Base-by-base conservation (phyloP, 805 yeast genomes). In the Crinitomyces ghanaensis region DNA sequence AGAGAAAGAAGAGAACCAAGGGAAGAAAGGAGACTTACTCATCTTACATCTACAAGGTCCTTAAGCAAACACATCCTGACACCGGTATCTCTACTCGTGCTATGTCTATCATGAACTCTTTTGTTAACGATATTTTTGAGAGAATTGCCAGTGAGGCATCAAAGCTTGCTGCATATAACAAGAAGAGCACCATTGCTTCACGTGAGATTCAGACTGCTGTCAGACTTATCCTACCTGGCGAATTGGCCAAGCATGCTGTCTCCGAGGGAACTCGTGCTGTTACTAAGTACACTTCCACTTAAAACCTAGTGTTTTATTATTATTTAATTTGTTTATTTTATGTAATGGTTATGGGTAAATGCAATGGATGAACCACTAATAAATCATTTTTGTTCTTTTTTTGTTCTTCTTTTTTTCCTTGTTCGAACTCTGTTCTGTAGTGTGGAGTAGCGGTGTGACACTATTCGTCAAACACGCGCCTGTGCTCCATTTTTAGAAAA, bases 151-250 rank as follows among this genome's bases (percentile, higher is more conserved):
- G 88, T 54, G 96, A 86, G 72, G 95, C 96, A 54, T 86, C 96
- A 50, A 88, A 86, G 70, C 77, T 88, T 56, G 96, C 96, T 67
- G 94, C 95, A 59, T 86, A 86, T 80, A 86, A 86, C 82, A 85
- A 85, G 74, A 86, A 85, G 70, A 83, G 95, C 41, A 86, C 97
- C 53, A 86, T 88, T 59, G 84, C 95, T 49, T 93, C 96, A 43
- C 84, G 96, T 72, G 96, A 86, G 72, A 86, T 86, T 56, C 96
- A 86, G 73, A 86, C 96, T 53, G 96, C 97, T 51, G 96, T 86
- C 49, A 83, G 95, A 76, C 77, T 86, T 59, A 85, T 86, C 66
- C 77, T 86, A 55, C 97, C 97, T 52, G 96, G 96, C 76, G 96
- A 86, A 72, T 74, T 86, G 62, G 95, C 95, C 52, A 85, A 85